A percentile compares a stretch with the other conserved stretches of the same genome.
Conservation (phyloP, 2,329 filamentous ascomycete genomes). For the Cordyceps militaris region DNA sequence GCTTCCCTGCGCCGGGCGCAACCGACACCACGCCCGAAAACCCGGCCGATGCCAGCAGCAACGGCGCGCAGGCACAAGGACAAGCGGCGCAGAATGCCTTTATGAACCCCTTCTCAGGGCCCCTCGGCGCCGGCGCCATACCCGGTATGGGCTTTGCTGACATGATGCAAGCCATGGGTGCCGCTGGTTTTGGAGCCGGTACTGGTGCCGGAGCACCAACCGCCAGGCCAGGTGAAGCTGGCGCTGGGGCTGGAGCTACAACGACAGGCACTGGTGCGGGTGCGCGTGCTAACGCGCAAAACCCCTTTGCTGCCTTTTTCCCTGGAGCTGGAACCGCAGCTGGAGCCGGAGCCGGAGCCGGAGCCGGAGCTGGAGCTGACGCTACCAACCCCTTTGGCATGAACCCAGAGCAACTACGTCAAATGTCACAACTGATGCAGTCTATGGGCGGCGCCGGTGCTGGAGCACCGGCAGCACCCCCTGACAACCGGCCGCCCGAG, state of each 20-base stretch:
- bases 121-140: slow-evolving; percentile 18
- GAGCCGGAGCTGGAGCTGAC: slow-evolving; percentile 29
- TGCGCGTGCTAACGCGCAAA: slow-evolving; percentile 27
- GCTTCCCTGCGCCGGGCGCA: slow-evolving; percentile 84
- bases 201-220: slow-evolving; percentile 12
- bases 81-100: slow-evolving; percentile 14
- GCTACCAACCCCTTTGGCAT: slow-evolving; percentile 37
- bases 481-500: slow-evolving; percentile 84
- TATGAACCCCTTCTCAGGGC: slow-evolving; percentile 33
- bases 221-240: slow-evolving; percentile 20
- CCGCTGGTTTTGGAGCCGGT: slow-evolving; percentile 9
- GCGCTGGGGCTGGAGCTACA: slow-evolving; percentile 14
- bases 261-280: slow-evolving; percentile 3
- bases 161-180: slow-evolving; percentile 23
- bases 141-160: slow-evolving; percentile 16
- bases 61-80: slow-evolving; percentile 5
- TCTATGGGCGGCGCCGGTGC: slow-evolving; percentile 25
- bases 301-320: slow-evolving; percentile 65
- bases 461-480: slow-evolving; percentile 45
- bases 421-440: slow-evolving; percentile 45
- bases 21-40: slow-evolving; percentile 74
- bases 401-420: slow-evolving; percentile 49
- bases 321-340: slow-evolving; percentile 14
- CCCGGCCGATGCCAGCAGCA: slow-evolving; percentile 27
- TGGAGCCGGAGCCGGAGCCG: slow-evolving; percentile 25